Evolutionary conservation across 352 stramenopile species (phyloP).

Genomic region (Phytophthora brassicae): DNA sequence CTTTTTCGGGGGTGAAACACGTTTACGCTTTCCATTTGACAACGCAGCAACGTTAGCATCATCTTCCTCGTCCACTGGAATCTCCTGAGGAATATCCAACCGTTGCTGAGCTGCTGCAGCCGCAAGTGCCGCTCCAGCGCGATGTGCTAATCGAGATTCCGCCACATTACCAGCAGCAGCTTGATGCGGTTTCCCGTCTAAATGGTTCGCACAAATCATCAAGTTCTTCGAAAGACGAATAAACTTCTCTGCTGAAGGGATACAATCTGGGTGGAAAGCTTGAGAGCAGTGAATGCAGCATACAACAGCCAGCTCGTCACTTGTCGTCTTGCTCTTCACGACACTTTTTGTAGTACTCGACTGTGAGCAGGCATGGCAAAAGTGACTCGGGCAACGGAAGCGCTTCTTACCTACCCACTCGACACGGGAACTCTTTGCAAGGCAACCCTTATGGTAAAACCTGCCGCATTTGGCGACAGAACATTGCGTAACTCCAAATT

Average conservation of each 20-base stretch:
- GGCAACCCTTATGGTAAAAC: constrained; percentile 92
- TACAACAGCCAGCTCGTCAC: constrained; percentile 43
- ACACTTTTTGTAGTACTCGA: constrained; percentile 12
- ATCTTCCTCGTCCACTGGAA: constrained; percentile 37
- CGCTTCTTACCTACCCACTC: constrained; percentile 88
- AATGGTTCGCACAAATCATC: constrained; percentile 89
- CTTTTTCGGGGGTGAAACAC: constrained; percentile 16
- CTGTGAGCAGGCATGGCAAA: constrained; percentile 75
- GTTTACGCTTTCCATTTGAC: constrained; percentile 38
- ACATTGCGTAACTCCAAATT: constrained; percentile 91
- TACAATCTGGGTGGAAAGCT: constrained; percentile 81
- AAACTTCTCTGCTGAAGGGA: constrained; percentile 71
- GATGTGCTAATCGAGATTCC: constrained; percentile 4
- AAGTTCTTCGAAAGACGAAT: constrained; percentile 84
- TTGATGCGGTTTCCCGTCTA: constrained; percentile 39
- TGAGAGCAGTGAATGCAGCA: constrained; percentile 89
- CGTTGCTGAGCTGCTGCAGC: constrained; percentile 26
- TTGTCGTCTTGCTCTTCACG: constrained; percentile 47
- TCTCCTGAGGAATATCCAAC: constrained; percentile 28
- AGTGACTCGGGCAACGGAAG: constrained; percentile 91
- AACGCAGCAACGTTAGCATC: constrained; percentile 21
- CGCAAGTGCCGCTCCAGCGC: constrained; percentile 20
- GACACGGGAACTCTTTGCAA: constrained; percentile 72
- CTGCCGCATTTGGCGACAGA: constrained; percentile 90
- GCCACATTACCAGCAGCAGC: constrained; percentile 8